Conservation (phyloP, 192 early-diverging fungal species). For the Helicostylum pulchrum region DNA sequence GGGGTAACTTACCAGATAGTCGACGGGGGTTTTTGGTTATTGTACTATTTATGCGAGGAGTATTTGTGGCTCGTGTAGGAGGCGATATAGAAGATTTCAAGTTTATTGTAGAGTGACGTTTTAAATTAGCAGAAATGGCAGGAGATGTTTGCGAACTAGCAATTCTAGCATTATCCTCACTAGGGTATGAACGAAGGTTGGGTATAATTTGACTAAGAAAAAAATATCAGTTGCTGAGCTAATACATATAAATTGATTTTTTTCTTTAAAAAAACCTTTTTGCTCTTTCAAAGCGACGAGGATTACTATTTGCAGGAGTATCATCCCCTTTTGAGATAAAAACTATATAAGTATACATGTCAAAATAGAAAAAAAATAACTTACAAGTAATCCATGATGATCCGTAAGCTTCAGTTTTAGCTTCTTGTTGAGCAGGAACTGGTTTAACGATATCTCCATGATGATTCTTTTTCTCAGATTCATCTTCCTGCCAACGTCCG, state of each 20-base stretch:
- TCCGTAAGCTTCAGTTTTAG: neutral
- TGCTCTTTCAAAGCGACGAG: neutral
- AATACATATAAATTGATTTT: neutral
- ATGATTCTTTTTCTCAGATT: no score
- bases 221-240: neutral
- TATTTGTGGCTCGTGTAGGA: neutral
- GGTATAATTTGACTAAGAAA: slow-evolving; percentile 19
- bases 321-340: neutral
- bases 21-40: neutral
- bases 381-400: slow-evolving; percentile 6
- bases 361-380: neutral
- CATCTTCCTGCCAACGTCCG: no score
- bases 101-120: neutral
- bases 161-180: neutral
- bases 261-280: neutral
- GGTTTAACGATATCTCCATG: neutral
- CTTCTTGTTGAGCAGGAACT: neutral
- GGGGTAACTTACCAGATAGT: neutral
- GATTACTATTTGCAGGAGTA: neutral
- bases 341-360: neutral
- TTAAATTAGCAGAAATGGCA: neutral
- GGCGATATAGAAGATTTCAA: neutral
- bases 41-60: no score
- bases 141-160: neutral
- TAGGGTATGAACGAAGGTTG: slow-evolving; percentile 10